Conservation (phyloP, 345 rosid species). For the Anastatica hierochuntica region DNA sequence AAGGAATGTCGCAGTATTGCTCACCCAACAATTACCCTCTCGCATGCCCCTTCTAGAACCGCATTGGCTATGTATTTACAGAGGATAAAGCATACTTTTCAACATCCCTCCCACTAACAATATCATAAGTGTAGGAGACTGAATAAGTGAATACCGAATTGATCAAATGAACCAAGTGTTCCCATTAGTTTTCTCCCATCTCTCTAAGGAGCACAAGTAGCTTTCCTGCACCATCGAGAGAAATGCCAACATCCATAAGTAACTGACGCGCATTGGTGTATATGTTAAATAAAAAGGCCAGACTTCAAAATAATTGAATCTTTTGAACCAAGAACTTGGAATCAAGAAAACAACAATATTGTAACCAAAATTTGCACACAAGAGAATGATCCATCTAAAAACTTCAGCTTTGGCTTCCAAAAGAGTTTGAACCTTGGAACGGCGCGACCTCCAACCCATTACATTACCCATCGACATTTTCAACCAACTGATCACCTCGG, state of each 20-base stretch:
- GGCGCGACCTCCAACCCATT: no score
- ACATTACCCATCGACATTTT: no score
- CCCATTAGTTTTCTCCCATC: slow-evolving; percentile 94
- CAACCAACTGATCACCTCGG: no score
- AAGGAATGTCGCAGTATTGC: slow-evolving; percentile 78
- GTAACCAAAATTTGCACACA: no score
- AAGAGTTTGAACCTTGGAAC: no score
- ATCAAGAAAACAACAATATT: no score
- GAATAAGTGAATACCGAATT: slow-evolving; percentile 46
- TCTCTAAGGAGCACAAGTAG: slow-evolving; percentile 82
- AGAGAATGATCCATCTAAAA: no score
- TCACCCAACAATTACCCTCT: slow-evolving; percentile 92
- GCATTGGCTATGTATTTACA: slow-evolving; percentile 68
- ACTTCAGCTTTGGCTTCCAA: no score
- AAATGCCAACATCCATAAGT: neutral
- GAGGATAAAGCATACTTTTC: no score
- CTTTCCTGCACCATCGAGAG: slow-evolving; percentile 48
- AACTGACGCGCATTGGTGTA: neutral
- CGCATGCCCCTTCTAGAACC: slow-evolving; percentile 90
- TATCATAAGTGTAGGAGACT: neutral
- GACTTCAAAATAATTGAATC: no score
- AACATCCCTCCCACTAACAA: neutral
- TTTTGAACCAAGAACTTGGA: no score
- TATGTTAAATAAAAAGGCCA: no score
- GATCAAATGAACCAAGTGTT: slow-evolving; percentile 89